These are phyloP conservation scores for Schizosaccharomyces octosporus DNA, from an alignment of 805 yeast species.

Conservation along the genomic window DNA sequence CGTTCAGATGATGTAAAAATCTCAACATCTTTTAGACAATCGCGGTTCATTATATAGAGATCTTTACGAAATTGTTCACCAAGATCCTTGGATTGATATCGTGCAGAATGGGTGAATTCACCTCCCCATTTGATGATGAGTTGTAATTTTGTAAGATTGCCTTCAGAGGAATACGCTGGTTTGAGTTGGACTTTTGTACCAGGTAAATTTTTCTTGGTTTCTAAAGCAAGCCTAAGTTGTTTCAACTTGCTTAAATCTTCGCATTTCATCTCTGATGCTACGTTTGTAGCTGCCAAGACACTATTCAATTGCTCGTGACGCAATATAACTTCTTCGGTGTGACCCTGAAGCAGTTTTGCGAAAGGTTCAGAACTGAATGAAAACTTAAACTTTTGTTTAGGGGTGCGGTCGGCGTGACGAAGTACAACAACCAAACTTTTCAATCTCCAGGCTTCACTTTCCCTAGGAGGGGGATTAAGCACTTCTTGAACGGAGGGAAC, in stretches of 20 bases:
- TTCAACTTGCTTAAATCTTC: conserved; percentile 61
- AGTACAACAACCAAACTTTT: conserved; percentile 79
- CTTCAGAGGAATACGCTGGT: conserved; percentile 45
- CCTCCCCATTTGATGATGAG: conserved; percentile 97
- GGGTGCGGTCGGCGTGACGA: conserved; percentile 95
- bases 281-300: conserved; percentile 59
- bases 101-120: conserved; percentile 94
- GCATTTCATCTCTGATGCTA: conserved; percentile 41
- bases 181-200: conserved; percentile 92
- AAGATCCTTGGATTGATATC: conserved; percentile 76
- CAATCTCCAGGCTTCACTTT: conserved; percentile 76
- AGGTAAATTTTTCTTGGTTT: conserved; percentile 69
- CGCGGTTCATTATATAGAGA: conserved; percentile 58
- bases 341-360: conserved; percentile 70
- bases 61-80: conserved; percentile 94
- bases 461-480: conserved; percentile 30
- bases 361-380: conserved; percentile 76
- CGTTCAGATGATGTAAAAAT: conserved; percentile 84
- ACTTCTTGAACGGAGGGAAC: conserved; percentile 11
- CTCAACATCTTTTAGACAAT: conserved; percentile 60
- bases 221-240: conserved; percentile 60
- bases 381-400: conserved; percentile 90
- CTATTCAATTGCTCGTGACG: conserved; percentile 69
- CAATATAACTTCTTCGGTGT: conserved; percentile 84
- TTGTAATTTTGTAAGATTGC: conserved; percentile 76